Evolutionary conservation across 2,329 filamentous ascomycete species (phyloP).

Genomic region (Diatrype stigma): DNA sequence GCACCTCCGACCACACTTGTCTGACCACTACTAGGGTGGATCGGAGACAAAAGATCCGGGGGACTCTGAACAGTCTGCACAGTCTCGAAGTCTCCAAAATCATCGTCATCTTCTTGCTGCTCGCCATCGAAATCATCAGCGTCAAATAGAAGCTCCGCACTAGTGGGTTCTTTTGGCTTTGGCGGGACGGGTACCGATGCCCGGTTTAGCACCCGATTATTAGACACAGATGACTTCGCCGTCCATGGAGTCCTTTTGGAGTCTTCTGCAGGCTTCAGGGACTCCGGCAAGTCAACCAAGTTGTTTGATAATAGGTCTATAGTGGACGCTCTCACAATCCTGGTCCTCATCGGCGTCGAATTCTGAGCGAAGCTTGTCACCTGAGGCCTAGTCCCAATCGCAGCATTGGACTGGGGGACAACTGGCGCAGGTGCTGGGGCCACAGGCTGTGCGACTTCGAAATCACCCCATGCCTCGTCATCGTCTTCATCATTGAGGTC

Average conservation of each 20-base stretch:
- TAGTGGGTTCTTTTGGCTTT: constrained; percentile 16
- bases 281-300: constrained; percentile 35
- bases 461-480: constrained; percentile 65
- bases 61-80: constrained; percentile 33
- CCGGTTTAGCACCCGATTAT: constrained; percentile 7
- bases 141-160: constrained; percentile 63
- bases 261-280: constrained; percentile 7
- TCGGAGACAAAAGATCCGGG: constrained; percentile 36
- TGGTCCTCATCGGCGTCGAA: constrained; percentile 16
- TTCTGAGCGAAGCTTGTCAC: background rate
- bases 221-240: constrained; percentile 4
- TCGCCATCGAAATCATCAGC: constrained; percentile 50
- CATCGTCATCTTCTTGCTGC: constrained; percentile 43
- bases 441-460: constrained; percentile 51
- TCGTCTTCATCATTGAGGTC: constrained; percentile 46
- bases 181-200: constrained; percentile 7
- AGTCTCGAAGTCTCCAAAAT: constrained; percentile 60
- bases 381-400: background rate
- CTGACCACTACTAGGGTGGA: constrained; percentile 26
- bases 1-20: constrained; percentile 23
- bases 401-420: background rate
- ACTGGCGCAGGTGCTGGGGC: constrained; percentile 13
- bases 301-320: constrained; percentile 52
- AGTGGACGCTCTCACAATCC: constrained; percentile 44
- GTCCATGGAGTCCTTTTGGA: constrained; percentile 6